Evolutionary conservation across 805 yeast species (phyloP).

Genomic region (Suhomyces sp.): DNA sequence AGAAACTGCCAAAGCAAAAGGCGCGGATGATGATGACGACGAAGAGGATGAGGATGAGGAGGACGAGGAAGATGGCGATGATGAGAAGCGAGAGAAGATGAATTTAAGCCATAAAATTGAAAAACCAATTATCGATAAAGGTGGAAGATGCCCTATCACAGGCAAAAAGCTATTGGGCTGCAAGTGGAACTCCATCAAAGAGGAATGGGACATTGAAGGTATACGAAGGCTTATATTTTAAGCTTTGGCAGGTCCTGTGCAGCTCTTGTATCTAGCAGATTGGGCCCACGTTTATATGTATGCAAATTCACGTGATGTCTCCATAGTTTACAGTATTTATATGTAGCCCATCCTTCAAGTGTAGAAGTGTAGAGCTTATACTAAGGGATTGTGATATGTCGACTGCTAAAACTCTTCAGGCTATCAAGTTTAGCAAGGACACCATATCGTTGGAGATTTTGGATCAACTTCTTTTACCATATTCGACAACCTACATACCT

Average conservation of each 20-base stretch:
- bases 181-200: slow-evolving; percentile 51
- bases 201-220: slow-evolving; percentile 73
- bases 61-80: slow-evolving; percentile 9
- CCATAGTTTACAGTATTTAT: background rate
- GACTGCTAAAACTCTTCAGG: slow-evolving; percentile 39
- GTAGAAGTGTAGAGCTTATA: background rate
- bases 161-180: slow-evolving; percentile 72
- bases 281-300: background rate
- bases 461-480: slow-evolving; percentile 84
- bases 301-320: slow-evolving; percentile 1
- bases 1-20: slow-evolving; percentile 13
- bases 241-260: background rate
- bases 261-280: background rate
- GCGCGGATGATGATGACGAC: slow-evolving; percentile 16
- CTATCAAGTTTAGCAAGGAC: slow-evolving; percentile 61
- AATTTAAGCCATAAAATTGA: background rate
- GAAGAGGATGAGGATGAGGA: slow-evolving; percentile 12
- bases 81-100: slow-evolving; percentile 7
- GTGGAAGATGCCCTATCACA: slow-evolving; percentile 83
- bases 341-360: background rate
- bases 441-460: slow-evolving; percentile 53
- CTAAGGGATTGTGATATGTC: background rate
- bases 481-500: slow-evolving; percentile 63
- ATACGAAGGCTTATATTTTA: slow-evolving; percentile 69
- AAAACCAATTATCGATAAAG: slow-evolving; percentile 32